Conservation (phyloP, 176 grass and related monocot species). For the Tillandsia leiboldiana region DNA sequence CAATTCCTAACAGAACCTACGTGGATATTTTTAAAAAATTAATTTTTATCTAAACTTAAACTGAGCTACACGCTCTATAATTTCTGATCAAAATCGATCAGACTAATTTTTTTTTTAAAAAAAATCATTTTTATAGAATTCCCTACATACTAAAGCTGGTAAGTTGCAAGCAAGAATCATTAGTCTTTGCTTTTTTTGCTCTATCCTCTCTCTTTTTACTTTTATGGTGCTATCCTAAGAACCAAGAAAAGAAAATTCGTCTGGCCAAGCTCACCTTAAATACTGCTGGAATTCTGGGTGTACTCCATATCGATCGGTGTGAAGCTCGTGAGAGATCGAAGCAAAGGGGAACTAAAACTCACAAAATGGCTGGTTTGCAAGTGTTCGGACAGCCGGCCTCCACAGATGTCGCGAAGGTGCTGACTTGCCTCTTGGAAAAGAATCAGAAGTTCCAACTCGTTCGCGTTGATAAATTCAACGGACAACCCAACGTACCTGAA, state of each 20-base stretch:
- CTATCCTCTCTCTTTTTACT: slow-evolving; percentile 40
- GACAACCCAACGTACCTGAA: slow-evolving; percentile 60
- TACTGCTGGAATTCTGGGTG: slow-evolving; percentile 13
- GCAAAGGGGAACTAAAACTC: slow-evolving; percentile 17
- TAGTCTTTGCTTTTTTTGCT: slow-evolving; percentile 18
- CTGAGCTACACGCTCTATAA: no score
- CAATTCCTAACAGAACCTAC: no score
- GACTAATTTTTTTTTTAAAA: no score
- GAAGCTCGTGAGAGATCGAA: slow-evolving; percentile 30
- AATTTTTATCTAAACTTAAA: no score
- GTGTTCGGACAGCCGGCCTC: slow-evolving; percentile 82
- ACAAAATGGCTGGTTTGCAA: slow-evolving; percentile 35
- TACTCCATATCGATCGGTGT: slow-evolving; percentile 26
- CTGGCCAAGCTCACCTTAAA: slow-evolving; percentile 28
- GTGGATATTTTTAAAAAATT: no score
- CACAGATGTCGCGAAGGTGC: slow-evolving; percentile 67
- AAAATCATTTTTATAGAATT: no score
- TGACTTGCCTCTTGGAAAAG: slow-evolving; percentile 89
- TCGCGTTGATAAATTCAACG: slow-evolving; percentile 72
- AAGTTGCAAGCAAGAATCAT: not conserved
- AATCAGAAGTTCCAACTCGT: slow-evolving; percentile 75
- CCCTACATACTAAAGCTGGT: no score
- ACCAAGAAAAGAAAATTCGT: slow-evolving; percentile 59
- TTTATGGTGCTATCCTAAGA: slow-evolving; percentile 24
- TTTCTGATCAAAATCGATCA: no score